Evolutionary conservation across 176 grass and related monocot genomes (phyloP).

Genomic region (Zizania latifolia): DNA sequence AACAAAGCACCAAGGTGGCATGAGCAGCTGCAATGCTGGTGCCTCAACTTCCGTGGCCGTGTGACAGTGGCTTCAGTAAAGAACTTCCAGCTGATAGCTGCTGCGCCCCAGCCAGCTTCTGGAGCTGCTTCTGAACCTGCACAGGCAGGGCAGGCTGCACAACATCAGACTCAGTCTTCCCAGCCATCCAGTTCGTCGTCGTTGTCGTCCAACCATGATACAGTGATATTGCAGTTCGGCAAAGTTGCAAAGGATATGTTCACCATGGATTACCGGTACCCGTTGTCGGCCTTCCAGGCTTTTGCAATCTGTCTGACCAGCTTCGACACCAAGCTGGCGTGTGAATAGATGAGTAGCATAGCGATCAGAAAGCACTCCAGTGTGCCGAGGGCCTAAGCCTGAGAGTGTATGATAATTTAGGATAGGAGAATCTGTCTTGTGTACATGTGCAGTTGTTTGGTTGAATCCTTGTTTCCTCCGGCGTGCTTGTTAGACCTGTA

Average conservation of each 20-base stretch:
- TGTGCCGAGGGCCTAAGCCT: background rate
- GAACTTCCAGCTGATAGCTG: constrained; percentile 76
- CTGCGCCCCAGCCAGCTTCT: background rate
- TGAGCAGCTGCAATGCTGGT: constrained; percentile 88
- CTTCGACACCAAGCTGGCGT: constrained; percentile 86
- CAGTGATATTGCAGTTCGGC: constrained; percentile 71
- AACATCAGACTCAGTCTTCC: constrained; percentile 10
- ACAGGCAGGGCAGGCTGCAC: background rate
- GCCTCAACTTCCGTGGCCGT: constrained; percentile 78
- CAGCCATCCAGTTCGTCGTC: constrained; percentile 12
- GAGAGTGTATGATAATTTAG: background rate
- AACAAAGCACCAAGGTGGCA: constrained; percentile 84
- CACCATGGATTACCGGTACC: constrained; percentile 88
- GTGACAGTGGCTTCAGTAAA: constrained; percentile 84
- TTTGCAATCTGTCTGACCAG: constrained; percentile 84
- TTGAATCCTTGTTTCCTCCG: background rate
- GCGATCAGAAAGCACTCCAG: background rate
- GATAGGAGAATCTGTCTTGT: background rate
- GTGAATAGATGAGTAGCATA: constrained; percentile 45
- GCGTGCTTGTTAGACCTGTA: constrained; percentile 10
- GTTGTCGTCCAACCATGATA: constrained; percentile 42
- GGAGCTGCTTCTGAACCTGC: background rate
- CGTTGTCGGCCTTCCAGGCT: constrained; percentile 81
- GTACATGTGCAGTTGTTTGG: constrained; percentile 6
- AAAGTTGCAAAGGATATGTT: constrained; percentile 76